Evolutionary conservation across 176 grass and related monocot species (phyloP).

Genomic region (Oryza coarctata): DNA sequence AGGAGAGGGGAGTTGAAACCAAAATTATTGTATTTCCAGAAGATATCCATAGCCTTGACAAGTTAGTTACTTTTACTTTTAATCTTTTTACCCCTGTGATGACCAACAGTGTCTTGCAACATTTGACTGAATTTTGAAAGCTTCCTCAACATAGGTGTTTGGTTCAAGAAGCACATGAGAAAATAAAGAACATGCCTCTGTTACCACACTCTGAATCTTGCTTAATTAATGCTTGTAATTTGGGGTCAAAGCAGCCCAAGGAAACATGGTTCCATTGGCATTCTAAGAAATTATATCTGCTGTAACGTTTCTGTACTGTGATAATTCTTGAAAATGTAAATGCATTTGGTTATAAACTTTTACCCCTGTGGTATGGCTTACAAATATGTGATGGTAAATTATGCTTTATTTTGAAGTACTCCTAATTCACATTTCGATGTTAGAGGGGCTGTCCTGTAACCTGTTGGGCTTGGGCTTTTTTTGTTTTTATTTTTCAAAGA

Average conservation of each 20-base stretch:
- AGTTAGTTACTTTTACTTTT: slow-evolving; percentile 52
- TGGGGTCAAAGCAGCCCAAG: slow-evolving; percentile 12
- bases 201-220: background rate
- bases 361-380: background rate
- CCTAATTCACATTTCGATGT: background rate
- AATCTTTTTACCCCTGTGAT: background rate
- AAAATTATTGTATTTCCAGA: slow-evolving; percentile 89
- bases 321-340: slow-evolving; percentile 1
- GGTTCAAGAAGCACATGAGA: slow-evolving; percentile 88
- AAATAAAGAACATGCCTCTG: slow-evolving; percentile 44
- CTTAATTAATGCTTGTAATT: slow-evolving; percentile 28
- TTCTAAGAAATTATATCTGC: background rate
- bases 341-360: background rate
- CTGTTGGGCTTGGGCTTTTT: background rate
- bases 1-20: slow-evolving; percentile 75
- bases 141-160: slow-evolving; percentile 95
- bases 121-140: slow-evolving; percentile 63
- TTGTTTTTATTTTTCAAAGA: background rate
- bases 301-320: background rate
- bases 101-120: background rate
- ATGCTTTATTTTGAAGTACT: background rate
- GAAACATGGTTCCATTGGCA: background rate
- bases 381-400: slow-evolving; percentile 4
- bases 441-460: background rate
- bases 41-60: slow-evolving; percentile 81